phyloP scores from a whole-genome alignment of 768 basidiomycete genomes.

The Steccherinum ochraceum region DNA sequence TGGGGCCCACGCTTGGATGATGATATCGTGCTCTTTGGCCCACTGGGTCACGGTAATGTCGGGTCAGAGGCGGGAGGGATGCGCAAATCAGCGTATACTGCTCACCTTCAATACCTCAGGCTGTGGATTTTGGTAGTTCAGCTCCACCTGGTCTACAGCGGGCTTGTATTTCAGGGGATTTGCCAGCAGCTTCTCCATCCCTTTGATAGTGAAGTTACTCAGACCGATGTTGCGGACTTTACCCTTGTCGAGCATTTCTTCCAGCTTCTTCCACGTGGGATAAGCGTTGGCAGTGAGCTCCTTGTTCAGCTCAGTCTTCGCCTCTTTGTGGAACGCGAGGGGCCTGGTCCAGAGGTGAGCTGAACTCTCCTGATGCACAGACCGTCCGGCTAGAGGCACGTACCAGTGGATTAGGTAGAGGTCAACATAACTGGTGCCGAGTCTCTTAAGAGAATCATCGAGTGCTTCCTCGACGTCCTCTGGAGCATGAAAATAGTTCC shows the following conservation, averaged over 20 bases:
- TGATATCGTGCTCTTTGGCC: slow-evolving; percentile 56
- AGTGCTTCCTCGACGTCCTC: slow-evolving; percentile 63
- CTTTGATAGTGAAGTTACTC: slow-evolving; percentile 52
- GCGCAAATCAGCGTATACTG: slow-evolving; percentile 31
- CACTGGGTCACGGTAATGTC: slow-evolving; percentile 35
- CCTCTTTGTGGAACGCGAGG: slow-evolving; percentile 56
- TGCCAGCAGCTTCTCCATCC: slow-evolving; percentile 57
- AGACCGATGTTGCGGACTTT: slow-evolving; percentile 77
- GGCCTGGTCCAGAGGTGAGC: slow-evolving; percentile 56
- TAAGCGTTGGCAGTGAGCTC: slow-evolving; percentile 64
- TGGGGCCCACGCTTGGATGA: slow-evolving; percentile 75
- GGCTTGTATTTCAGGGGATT: slow-evolving; percentile 54
- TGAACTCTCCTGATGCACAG: neutral
- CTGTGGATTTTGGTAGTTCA: slow-evolving; percentile 74
- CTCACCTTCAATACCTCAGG: slow-evolving; percentile 62
- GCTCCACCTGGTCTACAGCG: slow-evolving; percentile 73
- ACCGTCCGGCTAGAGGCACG: slow-evolving; percentile 2
- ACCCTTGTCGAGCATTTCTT: slow-evolving; percentile 70
- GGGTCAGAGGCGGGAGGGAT: neutral
- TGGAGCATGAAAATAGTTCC: slow-evolving; percentile 71
- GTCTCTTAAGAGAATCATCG: slow-evolving; percentile 55
- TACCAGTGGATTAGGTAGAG: slow-evolving; percentile 80
- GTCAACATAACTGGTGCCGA: slow-evolving; percentile 69
- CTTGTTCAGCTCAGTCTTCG: slow-evolving; percentile 36
- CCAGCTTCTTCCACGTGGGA: slow-evolving; percentile 77